Base-by-base conservation (phyloP, 140 eudicot species). In the Eryngium alpinum region DNA sequence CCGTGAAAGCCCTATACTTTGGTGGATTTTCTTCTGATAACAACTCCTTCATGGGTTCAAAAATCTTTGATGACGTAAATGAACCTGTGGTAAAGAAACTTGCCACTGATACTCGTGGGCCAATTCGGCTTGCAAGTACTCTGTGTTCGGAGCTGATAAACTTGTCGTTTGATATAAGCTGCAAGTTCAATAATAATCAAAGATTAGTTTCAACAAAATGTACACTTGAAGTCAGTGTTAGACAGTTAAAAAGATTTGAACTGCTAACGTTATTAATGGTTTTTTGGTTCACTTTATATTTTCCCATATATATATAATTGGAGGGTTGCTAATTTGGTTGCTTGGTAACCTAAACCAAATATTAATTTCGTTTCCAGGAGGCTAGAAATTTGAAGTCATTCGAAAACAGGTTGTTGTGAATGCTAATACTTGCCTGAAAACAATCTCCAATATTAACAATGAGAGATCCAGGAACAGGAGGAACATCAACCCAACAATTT, bases 401-500 rank as follows among this genome's bases (percentile, higher is more conserved):
- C n/a, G n/a, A n/a, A n/a, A n/a, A n/a, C n/a, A n/a, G n/a, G n/a
- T n/a, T n/a, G n/a, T n/a, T n/a, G n/a, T n/a, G 0, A 43, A 9
- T 21, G 13, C 10, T 16, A 43, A 38, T 5, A 63, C 87, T 67
- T 84, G 82, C 94, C 94, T 90, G 91, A 72, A 90, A 34, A 9
- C 84, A 83, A 85, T 90, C 90, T 31, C 86, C 91, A 4, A 86
- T 69, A 76, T 88, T 90, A 57, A 90, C 72, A 0, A 90, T 87
- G 24, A 90, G 84, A 10, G 86, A 86, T 69, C 86, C 91, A 10
- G 87, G 86, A 2, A 57, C 43, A 53, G 94, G 91, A 52, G 91
- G 86, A 71, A 90, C 87, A 75, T 90, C 89, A 16, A 90, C 52
- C 94, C 91, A 90, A 14, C 88, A 86, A 50, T 88, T 83, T 57